phyloP scores from a whole-genome alignment of 257 asterid species.

The Ophiorrhiza pumila region DNA sequence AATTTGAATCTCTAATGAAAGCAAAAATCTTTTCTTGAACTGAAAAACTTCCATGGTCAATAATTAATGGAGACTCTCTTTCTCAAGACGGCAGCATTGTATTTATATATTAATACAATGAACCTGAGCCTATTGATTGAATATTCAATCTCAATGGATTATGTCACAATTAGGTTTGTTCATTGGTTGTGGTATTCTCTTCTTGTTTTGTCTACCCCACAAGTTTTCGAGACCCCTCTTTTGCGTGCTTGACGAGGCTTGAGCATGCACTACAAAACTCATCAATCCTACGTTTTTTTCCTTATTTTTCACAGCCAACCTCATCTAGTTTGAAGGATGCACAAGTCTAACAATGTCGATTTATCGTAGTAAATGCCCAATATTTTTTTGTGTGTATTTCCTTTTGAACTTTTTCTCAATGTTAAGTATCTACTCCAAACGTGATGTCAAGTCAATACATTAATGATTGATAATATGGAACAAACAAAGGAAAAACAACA shows the following conservation, averaged over 20 bases:
- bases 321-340: background rate
- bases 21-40: constrained; percentile 3
- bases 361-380: background rate
- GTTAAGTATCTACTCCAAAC: background rate
- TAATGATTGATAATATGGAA: too few species aligned
- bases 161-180: background rate
- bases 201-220: constrained; percentile 19
- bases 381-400: too few species aligned
- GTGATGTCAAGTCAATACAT: too few species aligned
- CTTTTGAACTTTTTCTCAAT: too few species aligned
- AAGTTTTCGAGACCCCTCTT: constrained; percentile 15
- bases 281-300: background rate
- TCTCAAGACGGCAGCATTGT: constrained; percentile 14
- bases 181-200: background rate
- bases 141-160: constrained; percentile 8
- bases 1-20: too few species aligned
- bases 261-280: background rate
- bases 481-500: too few species aligned
- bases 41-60: constrained; percentile 17
- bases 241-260: background rate
- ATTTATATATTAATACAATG: constrained; percentile 30
- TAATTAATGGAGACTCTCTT: constrained; percentile 18
- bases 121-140: constrained; percentile 26
- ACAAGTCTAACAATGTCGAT: background rate
- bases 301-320: too few species aligned